phyloP scores from a whole-genome alignment of 2,329 filamentous ascomycete species.

The Aspergillus eucalypticola region DNA sequence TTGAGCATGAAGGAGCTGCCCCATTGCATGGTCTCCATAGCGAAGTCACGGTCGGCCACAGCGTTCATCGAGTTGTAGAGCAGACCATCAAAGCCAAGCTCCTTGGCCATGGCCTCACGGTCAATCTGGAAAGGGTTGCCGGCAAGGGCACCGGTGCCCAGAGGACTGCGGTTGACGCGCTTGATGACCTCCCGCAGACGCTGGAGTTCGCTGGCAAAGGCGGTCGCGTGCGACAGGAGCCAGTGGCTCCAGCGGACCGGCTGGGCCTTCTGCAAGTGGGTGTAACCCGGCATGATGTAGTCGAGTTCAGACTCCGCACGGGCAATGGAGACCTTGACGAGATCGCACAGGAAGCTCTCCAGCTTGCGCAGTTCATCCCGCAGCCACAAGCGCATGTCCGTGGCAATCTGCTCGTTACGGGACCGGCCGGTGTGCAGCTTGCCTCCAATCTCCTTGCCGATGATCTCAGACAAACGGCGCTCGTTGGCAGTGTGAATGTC shows the following conservation, averaged over 20 bases:
- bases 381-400: slow-evolving; percentile 88
- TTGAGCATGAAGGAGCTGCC: slow-evolving; percentile 75
- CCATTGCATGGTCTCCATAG: slow-evolving; percentile 81
- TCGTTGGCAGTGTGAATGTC: slow-evolving; percentile 71
- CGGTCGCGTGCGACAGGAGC: slow-evolving; percentile 72
- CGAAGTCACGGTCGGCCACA: slow-evolving; percentile 77
- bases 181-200: slow-evolving; percentile 71
- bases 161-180: slow-evolving; percentile 70
- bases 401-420: slow-evolving; percentile 87
- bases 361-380: slow-evolving; percentile 71
- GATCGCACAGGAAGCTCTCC: slow-evolving; percentile 66
- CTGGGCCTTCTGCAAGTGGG: slow-evolving; percentile 79
- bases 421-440: slow-evolving; percentile 88
- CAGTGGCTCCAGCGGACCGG: slow-evolving; percentile 81
- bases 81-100: slow-evolving; percentile 76
- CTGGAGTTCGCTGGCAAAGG: slow-evolving; percentile 73
- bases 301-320: slow-evolving; percentile 75
- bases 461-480: slow-evolving; percentile 75
- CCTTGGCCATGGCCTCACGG: slow-evolving; percentile 73
- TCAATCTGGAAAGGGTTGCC: slow-evolving; percentile 83
- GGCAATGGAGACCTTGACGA: slow-evolving; percentile 68
- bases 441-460: slow-evolving; percentile 79
- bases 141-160: slow-evolving; percentile 75
- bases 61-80: slow-evolving; percentile 76
- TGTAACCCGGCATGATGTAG: slow-evolving; percentile 83